These are phyloP conservation scores for Malassezia globosa DNA, from an alignment of 1,284 basidiomycete genomes.

Conservation along the genomic window DNA sequence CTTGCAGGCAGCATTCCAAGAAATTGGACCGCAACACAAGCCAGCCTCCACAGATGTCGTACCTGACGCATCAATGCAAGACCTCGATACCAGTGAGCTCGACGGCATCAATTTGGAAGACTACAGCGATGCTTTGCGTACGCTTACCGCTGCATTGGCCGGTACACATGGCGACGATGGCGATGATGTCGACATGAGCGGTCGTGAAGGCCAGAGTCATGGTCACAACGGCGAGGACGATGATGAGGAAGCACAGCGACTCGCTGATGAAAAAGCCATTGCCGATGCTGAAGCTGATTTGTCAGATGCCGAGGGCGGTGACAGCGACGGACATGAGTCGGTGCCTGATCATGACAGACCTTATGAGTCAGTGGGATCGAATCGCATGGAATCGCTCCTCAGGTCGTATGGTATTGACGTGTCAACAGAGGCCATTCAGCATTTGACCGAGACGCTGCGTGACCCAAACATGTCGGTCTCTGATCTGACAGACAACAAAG, in stretches of 20 bases:
- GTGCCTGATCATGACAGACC: background rate
- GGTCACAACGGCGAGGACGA: constrained; percentile 19
- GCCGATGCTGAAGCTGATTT: constrained; percentile 32
- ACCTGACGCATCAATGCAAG: constrained; percentile 1
- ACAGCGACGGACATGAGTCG: background rate
- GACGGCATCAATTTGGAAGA: constrained; percentile 33
- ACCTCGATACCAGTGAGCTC: constrained; percentile 10
- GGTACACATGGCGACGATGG: constrained; percentile 18
- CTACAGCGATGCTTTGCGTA: constrained; percentile 33
- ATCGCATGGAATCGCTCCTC: constrained; percentile 15
- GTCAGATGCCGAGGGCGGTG: constrained; percentile 4
- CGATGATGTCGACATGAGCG: too few relatives aligned
- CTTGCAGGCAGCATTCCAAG: constrained; percentile 31
- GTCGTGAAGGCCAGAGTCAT: too few relatives aligned
- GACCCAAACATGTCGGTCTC: constrained; percentile 6
- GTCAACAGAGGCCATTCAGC: constrained; percentile 24
- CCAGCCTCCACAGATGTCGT: background rate
- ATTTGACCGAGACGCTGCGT: constrained; percentile 33
- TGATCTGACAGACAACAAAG: background rate
- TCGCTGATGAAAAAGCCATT: constrained; percentile 32
- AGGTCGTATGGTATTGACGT: constrained; percentile 23
- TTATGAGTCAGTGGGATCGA: background rate
- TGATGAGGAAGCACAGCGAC: constrained; percentile 17
- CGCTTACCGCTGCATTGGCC: constrained; percentile 28
- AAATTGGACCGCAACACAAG: constrained; percentile 20